These are phyloP conservation scores for Pharnaceum exiguum DNA, from an alignment of 148 eudicot species.

Conservation along the genomic window DNA sequence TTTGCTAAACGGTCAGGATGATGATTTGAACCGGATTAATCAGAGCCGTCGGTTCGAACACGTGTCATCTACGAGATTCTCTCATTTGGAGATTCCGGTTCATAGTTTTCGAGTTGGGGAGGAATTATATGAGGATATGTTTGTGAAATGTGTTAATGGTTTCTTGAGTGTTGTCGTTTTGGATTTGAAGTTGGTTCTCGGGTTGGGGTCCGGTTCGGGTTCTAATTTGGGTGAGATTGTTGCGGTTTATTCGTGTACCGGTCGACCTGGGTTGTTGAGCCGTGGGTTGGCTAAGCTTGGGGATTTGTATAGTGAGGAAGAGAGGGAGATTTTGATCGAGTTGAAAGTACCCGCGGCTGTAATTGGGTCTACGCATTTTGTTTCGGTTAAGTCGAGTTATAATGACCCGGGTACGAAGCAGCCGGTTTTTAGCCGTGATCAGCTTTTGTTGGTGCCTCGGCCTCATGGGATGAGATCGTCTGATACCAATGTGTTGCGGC, in stretches of 20 bases:
- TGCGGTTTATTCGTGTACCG: conserved; percentile 54
- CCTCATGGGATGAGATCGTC: conserved; percentile 68
- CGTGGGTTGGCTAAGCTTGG: conserved; percentile 51
- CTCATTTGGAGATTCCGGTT: conserved; percentile 45
- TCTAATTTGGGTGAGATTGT: conserved; percentile 56
- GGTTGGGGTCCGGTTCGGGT: conserved; percentile 58
- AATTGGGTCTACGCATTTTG: conserved; percentile 50
- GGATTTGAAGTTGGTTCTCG: too few relatives aligned
- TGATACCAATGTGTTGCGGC: conserved; percentile 48
- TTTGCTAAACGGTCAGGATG: conserved; percentile 39
- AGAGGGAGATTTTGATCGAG: conserved; percentile 65
- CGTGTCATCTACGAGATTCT: conserved; percentile 43
- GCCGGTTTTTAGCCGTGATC: conserved; percentile 43
- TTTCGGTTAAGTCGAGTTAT: conserved; percentile 57
- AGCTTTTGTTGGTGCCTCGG: conserved; percentile 47
- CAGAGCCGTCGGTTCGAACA: conserved; percentile 5
- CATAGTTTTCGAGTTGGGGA: conserved; percentile 32
- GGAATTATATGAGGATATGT: conserved; percentile 30
- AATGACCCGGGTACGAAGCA: conserved; percentile 59
- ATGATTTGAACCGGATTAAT: not conserved
- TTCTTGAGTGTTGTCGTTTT: conserved; percentile 55
- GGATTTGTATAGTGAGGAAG: conserved; percentile 62
- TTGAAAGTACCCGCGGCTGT: conserved; percentile 54
- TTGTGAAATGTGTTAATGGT: conserved; percentile 34
- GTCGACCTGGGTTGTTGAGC: conserved; percentile 41